Percentiles rank a stretch among this genome's conserved stretches.
Conservation (phyloP, 139 green algal species). For the Chlorokybus atmophyticus region DNA sequence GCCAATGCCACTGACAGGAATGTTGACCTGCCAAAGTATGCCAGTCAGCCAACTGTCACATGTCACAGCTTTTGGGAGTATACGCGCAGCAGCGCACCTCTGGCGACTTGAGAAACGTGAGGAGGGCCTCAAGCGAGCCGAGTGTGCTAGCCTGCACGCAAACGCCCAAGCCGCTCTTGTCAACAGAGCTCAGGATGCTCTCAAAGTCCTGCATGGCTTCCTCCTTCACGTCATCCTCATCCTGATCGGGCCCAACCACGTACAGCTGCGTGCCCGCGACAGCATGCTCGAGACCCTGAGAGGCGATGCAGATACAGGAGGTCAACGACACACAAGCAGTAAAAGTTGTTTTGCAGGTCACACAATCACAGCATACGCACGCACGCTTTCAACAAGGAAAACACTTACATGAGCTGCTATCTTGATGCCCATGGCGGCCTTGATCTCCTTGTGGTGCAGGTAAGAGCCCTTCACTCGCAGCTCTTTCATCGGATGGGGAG, state of each 20-base stretch:
- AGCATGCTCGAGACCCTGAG: constrained; percentile 75
- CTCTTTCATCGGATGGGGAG: constrained; percentile 83
- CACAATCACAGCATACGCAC: too few species aligned
- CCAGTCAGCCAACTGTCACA: too few species aligned
- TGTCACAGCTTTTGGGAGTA: too few species aligned
- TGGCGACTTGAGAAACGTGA: constrained; percentile 77
- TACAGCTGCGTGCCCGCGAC: constrained; percentile 78
- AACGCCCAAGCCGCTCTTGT: constrained; percentile 79
- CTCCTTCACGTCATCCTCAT: constrained; percentile 83
- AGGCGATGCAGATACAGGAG: too few species aligned
- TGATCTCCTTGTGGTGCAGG: constrained; percentile 94
- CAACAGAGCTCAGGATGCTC: constrained; percentile 36
- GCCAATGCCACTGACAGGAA: constrained; percentile 80
- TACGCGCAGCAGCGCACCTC: too few species aligned
- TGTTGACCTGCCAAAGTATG: constrained; percentile 35
- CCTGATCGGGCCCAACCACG: constrained; percentile 63
- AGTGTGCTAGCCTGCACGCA: constrained; percentile 94
- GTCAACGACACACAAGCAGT: too few species aligned
- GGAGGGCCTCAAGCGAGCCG: constrained; percentile 92
- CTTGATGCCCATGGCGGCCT: constrained; percentile 81
- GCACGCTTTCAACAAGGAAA: neutral
- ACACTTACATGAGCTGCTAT: constrained; percentile 40
- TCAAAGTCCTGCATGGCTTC: constrained; percentile 87
- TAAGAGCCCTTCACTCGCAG: constrained; percentile 83
- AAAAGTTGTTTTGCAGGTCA: too few species aligned